A percentile compares a stretch with the other conserved stretches of the same genome.
Conservation (phyloP, 2,329 filamentous ascomycete species). For the Fusarium brachygibbosum region DNA sequence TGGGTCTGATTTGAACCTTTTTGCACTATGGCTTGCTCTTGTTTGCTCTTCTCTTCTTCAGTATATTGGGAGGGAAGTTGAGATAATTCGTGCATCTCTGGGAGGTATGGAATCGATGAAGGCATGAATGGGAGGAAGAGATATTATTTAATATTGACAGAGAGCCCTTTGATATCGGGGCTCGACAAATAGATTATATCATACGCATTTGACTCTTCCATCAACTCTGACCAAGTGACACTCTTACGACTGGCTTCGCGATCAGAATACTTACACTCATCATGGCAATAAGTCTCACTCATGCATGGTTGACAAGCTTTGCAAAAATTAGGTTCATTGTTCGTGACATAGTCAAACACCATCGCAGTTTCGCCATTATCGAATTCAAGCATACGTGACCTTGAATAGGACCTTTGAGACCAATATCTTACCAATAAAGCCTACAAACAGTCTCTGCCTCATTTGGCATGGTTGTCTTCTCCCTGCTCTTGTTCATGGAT, state of each 20-base stretch:
- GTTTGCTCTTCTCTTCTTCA: not conserved
- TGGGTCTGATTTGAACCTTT: conserved; percentile 24
- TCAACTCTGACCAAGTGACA: not conserved
- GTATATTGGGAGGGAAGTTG: not conserved
- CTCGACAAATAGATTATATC: not conserved
- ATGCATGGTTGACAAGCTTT: not conserved
- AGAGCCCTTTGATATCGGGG: not conserved
- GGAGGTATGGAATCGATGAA: not conserved
- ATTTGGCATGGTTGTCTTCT: not conserved
- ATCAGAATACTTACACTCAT: not conserved
- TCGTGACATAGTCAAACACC: not conserved
- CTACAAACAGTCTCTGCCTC: not conserved
- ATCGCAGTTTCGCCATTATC: not conserved
- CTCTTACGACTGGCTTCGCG: not conserved
- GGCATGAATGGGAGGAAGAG: not conserved
- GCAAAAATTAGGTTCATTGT: not conserved
- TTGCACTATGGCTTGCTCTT: not conserved
- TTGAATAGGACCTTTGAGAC: not conserved
- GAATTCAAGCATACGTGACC: not conserved
- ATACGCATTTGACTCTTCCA: not conserved
- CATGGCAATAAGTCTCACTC: not conserved
- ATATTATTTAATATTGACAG: not conserved
- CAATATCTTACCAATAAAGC: not conserved
- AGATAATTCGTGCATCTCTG: not conserved
- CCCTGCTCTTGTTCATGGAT: not conserved